These are phyloP conservation scores for Coniochaeta ligniaria DNA, from an alignment of 2,329 filamentous ascomycete genomes.

Conservation along the genomic window DNA sequence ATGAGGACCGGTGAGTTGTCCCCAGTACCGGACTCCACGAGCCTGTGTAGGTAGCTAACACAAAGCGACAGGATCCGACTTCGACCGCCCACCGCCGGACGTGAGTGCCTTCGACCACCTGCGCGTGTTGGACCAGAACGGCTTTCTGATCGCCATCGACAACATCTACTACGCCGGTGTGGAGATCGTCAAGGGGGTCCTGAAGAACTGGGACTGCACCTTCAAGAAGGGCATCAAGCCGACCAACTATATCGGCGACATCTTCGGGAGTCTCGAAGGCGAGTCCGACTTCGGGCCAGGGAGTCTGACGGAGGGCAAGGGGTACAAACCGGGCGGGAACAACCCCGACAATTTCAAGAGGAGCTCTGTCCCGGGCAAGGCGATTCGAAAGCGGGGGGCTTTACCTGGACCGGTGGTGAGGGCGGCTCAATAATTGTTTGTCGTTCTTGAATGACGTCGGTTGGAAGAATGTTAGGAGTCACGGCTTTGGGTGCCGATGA, in stretches of 20 bases:
- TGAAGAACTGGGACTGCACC: conserved; percentile 50
- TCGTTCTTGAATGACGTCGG: neutral
- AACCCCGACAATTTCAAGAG: conserved; percentile 6
- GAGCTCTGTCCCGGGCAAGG: neutral
- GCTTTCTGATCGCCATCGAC: conserved; percentile 52
- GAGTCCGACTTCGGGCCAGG: conserved; percentile 57
- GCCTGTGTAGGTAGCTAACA: neutral
- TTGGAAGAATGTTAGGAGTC: neutral
- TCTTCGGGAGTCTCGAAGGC: conserved; percentile 62
- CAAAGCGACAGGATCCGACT: conserved; percentile 52
- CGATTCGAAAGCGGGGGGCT: neutral
- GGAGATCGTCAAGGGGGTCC: conserved; percentile 56
- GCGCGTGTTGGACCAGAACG: conserved; percentile 52
- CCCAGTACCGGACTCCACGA: neutral
- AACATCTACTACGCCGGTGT: conserved; percentile 63
- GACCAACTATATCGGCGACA: conserved; percentile 62
- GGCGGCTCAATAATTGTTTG: neutral
- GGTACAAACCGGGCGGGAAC: conserved; percentile 16
- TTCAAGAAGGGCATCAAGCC: conserved; percentile 51
- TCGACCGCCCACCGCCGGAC: conserved; percentile 60
- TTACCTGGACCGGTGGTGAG: neutral
- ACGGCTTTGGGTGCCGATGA: neutral
- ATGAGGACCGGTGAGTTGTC: conserved; percentile 48
- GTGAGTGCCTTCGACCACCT: conserved; percentile 52
- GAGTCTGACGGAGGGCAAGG: conserved; percentile 30